Conservation (phyloP, 345 rosid species). For the Eucalyptus pumila region DNA sequence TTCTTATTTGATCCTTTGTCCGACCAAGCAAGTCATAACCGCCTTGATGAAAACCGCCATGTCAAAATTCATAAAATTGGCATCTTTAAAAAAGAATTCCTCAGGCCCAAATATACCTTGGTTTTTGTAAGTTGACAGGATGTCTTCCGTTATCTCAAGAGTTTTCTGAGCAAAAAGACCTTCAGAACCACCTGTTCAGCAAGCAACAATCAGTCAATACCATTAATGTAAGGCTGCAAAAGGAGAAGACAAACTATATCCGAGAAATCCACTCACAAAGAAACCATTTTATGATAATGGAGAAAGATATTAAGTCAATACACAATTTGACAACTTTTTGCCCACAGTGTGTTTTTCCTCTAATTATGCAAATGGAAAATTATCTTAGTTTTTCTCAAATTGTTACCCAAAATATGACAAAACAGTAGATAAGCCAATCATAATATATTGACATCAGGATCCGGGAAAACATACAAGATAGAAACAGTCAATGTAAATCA, state of each 20-base stretch:
- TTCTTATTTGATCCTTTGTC: conserved; percentile 94
- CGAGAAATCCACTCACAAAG: background rate
- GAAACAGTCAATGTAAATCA: background rate
- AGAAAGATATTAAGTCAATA: background rate
- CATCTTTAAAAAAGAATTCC: background rate
- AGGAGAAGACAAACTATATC: background rate
- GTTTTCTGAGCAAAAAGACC: conserved; percentile 95
- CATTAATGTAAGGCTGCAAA: background rate
- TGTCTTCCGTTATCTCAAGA: conserved; percentile 70
- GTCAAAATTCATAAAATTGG: background rate
- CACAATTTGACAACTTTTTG: background rate
- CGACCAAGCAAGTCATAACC: conserved; percentile 97
- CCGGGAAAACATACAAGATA: background rate
- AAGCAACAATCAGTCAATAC: background rate
- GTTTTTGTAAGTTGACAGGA: conserved; percentile 81
- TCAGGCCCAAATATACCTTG: conserved; percentile 45
- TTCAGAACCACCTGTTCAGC: conserved; percentile 78
- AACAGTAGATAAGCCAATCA: background rate
- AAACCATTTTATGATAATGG: background rate
- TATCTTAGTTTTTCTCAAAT: background rate
- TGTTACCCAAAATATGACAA: background rate
- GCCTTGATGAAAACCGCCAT: conserved; percentile 25
- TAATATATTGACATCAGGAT: background rate
- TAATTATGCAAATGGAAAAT: background rate
- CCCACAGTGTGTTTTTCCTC: background rate